Conservation (phyloP, 2,329 filamentous ascomycete species). For the Nothophaeocryptopus gaeumannii region DNA sequence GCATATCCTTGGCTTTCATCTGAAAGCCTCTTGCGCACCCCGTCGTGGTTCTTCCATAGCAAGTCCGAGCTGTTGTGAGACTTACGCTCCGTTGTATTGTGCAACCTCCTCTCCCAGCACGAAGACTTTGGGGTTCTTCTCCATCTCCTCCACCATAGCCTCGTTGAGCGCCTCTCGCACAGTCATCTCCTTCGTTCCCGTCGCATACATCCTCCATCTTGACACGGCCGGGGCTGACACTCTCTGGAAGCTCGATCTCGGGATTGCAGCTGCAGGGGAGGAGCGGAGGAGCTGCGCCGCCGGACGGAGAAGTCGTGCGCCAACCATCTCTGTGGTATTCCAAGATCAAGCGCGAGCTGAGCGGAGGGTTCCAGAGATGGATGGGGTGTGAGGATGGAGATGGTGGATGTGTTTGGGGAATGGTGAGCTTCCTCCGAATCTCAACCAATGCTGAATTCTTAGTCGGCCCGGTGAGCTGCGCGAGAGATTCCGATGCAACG, state of each 20-base stretch:
- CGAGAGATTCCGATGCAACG: too few relatives aligned
- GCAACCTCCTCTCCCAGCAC: slow-evolving; percentile 96
- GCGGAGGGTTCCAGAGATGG: too few relatives aligned
- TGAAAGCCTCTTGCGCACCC: not conserved
- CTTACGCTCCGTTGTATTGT: slow-evolving; percentile 94
- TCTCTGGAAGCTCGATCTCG: slow-evolving; percentile 53
- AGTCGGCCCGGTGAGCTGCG: too few relatives aligned
- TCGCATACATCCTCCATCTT: slow-evolving; percentile 56
- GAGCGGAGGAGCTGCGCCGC: slow-evolving; percentile 61
- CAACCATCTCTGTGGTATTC: slow-evolving; percentile 48
- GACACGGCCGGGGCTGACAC: slow-evolving; percentile 47
- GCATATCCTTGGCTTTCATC: not conserved
- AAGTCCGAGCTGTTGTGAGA: slow-evolving; percentile 18
- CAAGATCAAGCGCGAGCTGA: slow-evolving; percentile 2
- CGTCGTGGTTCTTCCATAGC: not conserved
- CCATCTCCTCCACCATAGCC: slow-evolving; percentile 95
- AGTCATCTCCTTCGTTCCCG: slow-evolving; percentile 83
- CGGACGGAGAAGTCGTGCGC: slow-evolving; percentile 62
- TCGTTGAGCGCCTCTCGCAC: slow-evolving; percentile 97
- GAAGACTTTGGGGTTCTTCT: slow-evolving; percentile 91
- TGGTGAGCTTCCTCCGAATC: slow-evolving; percentile 5
- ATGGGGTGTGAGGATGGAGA: not conserved
- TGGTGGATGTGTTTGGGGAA: slow-evolving; percentile 1
- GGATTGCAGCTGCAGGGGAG: slow-evolving; percentile 48
- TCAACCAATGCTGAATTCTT: slow-evolving; percentile 1